These are phyloP conservation scores for Lachnellula arida DNA, from an alignment of 2,329 filamentous ascomycete genomes.

Conservation along the genomic window DNA sequence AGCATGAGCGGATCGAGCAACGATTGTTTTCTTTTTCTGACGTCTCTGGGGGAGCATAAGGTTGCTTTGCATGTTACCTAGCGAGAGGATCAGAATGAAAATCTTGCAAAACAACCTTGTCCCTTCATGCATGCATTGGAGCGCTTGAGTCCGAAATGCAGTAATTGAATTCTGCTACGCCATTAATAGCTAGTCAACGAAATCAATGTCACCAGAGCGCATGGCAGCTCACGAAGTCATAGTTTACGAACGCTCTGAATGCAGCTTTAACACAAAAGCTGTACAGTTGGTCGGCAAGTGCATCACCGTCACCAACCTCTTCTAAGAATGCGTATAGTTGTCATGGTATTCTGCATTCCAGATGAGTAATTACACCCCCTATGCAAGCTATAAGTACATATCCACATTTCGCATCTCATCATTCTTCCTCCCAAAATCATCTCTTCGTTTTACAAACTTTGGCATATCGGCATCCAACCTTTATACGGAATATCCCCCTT, in stretches of 20 bases:
- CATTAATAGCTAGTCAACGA: too few species aligned
- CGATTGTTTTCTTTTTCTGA: conserved; percentile 20
- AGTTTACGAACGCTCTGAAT: not conserved
- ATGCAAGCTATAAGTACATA: not conserved
- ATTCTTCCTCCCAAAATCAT: not conserved
- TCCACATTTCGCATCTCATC: not conserved
- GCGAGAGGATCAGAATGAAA: conserved; percentile 31
- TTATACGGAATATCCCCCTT: not conserved
- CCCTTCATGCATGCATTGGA: not conserved
- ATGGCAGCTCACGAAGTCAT: not conserved
- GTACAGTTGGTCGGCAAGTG: not conserved
- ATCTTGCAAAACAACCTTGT: conserved; percentile 24
- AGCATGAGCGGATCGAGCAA: conserved; percentile 21
- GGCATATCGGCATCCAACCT: not conserved
- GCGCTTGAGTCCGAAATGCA: too few species aligned
- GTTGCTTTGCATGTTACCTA: conserved; percentile 32
- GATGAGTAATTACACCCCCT: not conserved
- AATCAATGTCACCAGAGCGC: too few species aligned
- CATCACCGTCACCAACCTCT: not conserved
- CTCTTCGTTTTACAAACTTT: not conserved
- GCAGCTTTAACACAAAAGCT: not conserved
- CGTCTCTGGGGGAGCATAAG: conserved; percentile 27
- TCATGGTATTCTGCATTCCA: not conserved
- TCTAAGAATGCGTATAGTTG: not conserved
- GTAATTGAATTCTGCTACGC: too few species aligned